A percentile compares a stretch with the other conserved stretches of the same genome.
These are phyloP conservation scores for Myrmaecium sp. DNA, from an alignment of 2,329 filamentous ascomycete genomes.

Conservation along the genomic window DNA sequence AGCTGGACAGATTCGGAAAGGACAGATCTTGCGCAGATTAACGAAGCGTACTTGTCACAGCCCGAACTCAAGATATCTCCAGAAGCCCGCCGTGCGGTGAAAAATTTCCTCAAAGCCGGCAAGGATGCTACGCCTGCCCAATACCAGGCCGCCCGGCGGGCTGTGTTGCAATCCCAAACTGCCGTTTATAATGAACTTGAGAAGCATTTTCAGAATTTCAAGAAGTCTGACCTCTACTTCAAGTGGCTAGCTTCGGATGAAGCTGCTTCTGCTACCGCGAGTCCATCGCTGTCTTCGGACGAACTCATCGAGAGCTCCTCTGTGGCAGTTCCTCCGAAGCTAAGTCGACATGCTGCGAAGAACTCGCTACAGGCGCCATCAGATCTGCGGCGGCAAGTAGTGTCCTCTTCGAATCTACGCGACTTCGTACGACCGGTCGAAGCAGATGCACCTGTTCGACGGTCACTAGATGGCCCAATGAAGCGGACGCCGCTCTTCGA, in stretches of 20 bases:
- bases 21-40: slow-evolving; percentile 76
- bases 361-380: slow-evolving; percentile 22
- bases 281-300: slow-evolving; percentile 3
- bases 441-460: slow-evolving; percentile 33
- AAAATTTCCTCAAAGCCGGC: slow-evolving; percentile 63
- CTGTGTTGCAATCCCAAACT: slow-evolving; percentile 69
- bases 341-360: slow-evolving; percentile 10
- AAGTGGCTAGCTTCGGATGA: slow-evolving; percentile 90
- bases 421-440: slow-evolving; percentile 28
- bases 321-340: not conserved
- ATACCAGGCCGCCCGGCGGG: slow-evolving; percentile 66
- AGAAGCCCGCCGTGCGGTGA: slow-evolving; percentile 51
- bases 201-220: slow-evolving; percentile 69
- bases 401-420: slow-evolving; percentile 44
- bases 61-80: slow-evolving; percentile 65
- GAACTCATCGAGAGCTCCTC: not conserved
- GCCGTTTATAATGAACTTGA: slow-evolving; percentile 69
- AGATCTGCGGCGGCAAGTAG: slow-evolving; percentile 41
- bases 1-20: slow-evolving; percentile 74
- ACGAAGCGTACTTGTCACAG: slow-evolving; percentile 72
- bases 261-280: slow-evolving; percentile 20
- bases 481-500: slow-evolving; percentile 51
- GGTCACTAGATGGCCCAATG: slow-evolving; percentile 52
- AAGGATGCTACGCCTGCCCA: slow-evolving; percentile 60
- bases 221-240: slow-evolving; percentile 84